A percentile compares a stretch with the other conserved stretches of the same genome.
Evolutionary conservation across 2,329 filamentous ascomycete genomes (phyloP).

Genomic region (Alternaria burnsii): DNA sequence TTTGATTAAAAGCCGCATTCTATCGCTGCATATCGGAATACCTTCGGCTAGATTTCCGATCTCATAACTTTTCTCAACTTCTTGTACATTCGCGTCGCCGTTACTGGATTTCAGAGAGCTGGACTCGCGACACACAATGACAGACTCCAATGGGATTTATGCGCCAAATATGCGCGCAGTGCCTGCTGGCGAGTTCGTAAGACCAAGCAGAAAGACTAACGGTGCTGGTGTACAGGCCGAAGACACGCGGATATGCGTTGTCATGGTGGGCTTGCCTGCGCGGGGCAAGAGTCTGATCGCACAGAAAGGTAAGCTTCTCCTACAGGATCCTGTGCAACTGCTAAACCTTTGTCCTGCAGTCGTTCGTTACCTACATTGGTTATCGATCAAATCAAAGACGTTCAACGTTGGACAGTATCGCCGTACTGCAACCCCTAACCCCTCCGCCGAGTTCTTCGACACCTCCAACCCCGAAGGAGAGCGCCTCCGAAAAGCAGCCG

Average conservation of each 20-base stretch:
- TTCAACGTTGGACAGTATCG: conserved; percentile 99
- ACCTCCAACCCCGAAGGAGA: conserved; percentile 89
- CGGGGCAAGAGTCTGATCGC: conserved; percentile 97
- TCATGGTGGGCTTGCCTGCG: conserved; percentile 97
- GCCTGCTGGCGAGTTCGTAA: conserved; percentile 55
- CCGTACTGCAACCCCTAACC: conserved; percentile 86
- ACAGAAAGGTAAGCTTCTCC: conserved; percentile 77
- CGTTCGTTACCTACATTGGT: conserved; percentile 89
- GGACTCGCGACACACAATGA: conserved; percentile 39
- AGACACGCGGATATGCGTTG: conserved; percentile 95
- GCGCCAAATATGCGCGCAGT: conserved; percentile 52
- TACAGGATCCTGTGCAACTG: neutral
- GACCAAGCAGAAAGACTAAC: conserved; percentile 58
- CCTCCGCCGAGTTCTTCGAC: conserved; percentile 94
- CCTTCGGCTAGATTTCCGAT: conserved; percentile 40
- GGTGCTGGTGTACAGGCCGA: conserved; percentile 85
- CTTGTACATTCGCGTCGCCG: conserved; percentile 19
- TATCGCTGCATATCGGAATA: conserved; percentile 40
- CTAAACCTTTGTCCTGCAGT: conserved; percentile 40
- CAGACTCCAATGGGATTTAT: conserved; percentile 50
- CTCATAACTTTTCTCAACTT: conserved; percentile 30
- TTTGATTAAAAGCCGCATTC: conserved; percentile 29
- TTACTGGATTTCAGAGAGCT: conserved; percentile 34
- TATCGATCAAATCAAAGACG: conserved; percentile 89
- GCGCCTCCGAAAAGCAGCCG: conserved; percentile 83